Base-by-base conservation (phyloP, 164 flowering plant species). In the Macadamia tetraphylla region DNA sequence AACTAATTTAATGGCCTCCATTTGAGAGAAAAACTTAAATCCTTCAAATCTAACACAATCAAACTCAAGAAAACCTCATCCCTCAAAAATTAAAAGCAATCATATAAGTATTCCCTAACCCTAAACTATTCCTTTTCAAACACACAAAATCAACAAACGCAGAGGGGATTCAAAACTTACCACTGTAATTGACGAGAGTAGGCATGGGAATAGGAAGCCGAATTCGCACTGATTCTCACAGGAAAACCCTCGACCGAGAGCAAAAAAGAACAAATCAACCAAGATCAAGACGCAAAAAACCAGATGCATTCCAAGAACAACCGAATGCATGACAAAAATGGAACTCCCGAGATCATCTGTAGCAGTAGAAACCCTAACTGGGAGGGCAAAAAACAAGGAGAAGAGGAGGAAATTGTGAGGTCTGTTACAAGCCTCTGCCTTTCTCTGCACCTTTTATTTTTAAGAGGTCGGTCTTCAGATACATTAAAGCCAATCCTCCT, bases 141-240 rank as follows among this genome's bases (percentile, higher is more conserved):
- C 9, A 14, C n/a, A 53, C 51, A 29, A 48, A 58, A 59, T 29
- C 23, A 3, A 40, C 15, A 31, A 23, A 55, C 31, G 1, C 32
- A 68, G 43, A 9, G 12, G 48, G 42, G 18, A 66, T 11, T 57
- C 1, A n/a, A 59, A 63, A 35, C 78, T 67, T 65, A 80, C 82
- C 82, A 23, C 66, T 8, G 63, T 64, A 80, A 29, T 75, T 73
- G 63, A 77, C 73, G 66, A 80, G 78, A 1, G 80, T 48, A 40
- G 82, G 70, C 82, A 80, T 80, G 75, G 53, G 23, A 59, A 61
- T 6, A 48, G 60, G 68, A 62, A 65, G 31, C 30, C 67, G 60
- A 67, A 65, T 17, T 60, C 30, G 62, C 44, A 43, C 60, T 14
- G 44, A 17, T 69, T 52, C 31, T 48, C 46, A 60, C 51, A 44